Evolutionary conservation across 345 rosid genomes (phyloP), one percentile per base, ranked within the genome.

Genomic region (Diplotaxis tenuifolia): DNA sequence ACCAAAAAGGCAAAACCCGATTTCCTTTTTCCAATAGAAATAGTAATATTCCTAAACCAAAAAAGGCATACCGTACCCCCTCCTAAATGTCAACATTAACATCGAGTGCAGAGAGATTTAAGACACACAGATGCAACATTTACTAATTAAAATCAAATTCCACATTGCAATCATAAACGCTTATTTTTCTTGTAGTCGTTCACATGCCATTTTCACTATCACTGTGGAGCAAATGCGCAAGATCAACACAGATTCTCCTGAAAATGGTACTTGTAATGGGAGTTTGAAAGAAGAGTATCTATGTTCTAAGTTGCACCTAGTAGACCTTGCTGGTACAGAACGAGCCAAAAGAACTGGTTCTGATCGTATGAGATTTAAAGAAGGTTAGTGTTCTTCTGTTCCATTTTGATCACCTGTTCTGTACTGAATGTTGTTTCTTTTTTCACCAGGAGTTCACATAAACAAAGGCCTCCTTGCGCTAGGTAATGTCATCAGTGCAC

Each of bases 291-390:
- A 90, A 77, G 99, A 95, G 71, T 95, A 95, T 70, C 88, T 92
- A 15, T 91, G 97, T 82, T 97, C 99, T 45, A 95, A 95, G 85
- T 78, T 95, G 83, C 99, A 95, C 84, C 78, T 95, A 47, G 99
- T 95, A 64, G 97, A 95, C 82, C 97, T 95, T 79, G 99, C 99
- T 65, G 99, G 99, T 73, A 92, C 99, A 0, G 99, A 92, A 80
- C 78, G 99, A 75, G 97, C 99, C 56, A 95, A 95, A 79, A 85
- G 99, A 83, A 95, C 97, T 18, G 97, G 99, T 72, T 95, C 97
- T 9, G 96, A 95, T 74, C 97, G 99, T 67, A 38, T 95, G 78
- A 90, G 96, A 68, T 92, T 95, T 77, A 95, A 95, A 79, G 99
- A 95, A 91, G 99, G 99, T 92, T 59, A 45, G 87, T 73, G 54